Percentiles rank a stretch among this genome's conserved stretches.
These are phyloP conservation scores for Plasmodium cynomolgi DNA, from an alignment of 169 alveolate species.

Conservation along the genomic window DNA sequence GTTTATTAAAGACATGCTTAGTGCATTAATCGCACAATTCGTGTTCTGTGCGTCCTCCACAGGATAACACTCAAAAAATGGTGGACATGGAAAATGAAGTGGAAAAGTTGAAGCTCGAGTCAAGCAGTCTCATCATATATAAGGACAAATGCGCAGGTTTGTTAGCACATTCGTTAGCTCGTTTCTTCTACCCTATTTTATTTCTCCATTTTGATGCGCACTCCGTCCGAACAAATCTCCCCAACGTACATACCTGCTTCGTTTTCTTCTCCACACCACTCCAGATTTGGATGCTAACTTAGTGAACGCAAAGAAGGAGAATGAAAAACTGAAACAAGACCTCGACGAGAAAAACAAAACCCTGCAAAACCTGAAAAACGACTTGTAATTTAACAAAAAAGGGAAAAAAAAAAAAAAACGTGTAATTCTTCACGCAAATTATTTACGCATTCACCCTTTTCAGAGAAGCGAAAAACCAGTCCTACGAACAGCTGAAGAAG, in stretches of 20 bases:
- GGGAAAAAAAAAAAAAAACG: background rate
- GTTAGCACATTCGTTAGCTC: background rate
- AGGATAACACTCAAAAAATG: constrained; percentile 65
- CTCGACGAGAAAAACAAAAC: constrained; percentile 67
- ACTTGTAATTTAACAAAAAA: constrained; percentile 43
- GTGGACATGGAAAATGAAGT: constrained; percentile 69
- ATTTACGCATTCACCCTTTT: background rate
- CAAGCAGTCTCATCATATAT: constrained; percentile 39
- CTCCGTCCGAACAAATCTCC: background rate
- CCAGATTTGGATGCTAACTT: constrained; percentile 40
- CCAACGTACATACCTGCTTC: background rate
- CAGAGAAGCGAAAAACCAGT: constrained; percentile 50
- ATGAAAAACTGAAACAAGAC: constrained; percentile 43
- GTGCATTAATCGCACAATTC: background rate
- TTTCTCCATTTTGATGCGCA: background rate
- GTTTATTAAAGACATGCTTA: background rate
- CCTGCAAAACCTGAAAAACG: constrained; percentile 46
- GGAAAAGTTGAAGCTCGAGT: constrained; percentile 44
- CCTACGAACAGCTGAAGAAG: constrained; percentile 46
- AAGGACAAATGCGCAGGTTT: constrained; percentile 65
- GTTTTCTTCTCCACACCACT: background rate
- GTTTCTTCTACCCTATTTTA: background rate
- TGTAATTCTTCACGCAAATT: background rate
- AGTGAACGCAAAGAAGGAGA: constrained; percentile 38
- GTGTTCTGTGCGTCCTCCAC: background rate